Evolutionary conservation across 805 yeast genomes (phyloP), one percentile per base, ranked within the genome.

Genomic region (Blastobotrys parvus): DNA sequence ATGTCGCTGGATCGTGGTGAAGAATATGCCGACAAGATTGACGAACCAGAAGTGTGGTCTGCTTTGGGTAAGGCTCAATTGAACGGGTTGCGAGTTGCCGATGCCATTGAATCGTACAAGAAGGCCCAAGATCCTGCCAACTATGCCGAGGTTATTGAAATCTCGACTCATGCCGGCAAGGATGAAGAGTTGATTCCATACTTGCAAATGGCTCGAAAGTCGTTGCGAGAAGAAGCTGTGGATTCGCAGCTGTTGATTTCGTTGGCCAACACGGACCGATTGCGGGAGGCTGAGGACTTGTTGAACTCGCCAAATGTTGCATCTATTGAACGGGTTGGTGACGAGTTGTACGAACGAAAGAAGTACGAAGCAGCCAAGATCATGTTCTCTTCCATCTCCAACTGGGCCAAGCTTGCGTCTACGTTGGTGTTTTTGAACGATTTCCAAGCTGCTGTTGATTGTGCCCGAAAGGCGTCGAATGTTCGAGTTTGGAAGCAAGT

Each of bases 391-490:
- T 82, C 80, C 50, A 81, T 90, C 46, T 87, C 96, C 33, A 92
- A 90, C 68, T 90, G 94, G 74, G 82, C 96, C 39, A 92, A 89
- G 64, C 76, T 92, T 55, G 97, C 98, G 13, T 83, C 95, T n/a
- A 90, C 97, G 23, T 76, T 89, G 59, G 98, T 92, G 29, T 88
- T 80, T 69, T 71, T 92, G 58, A 80, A 78, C 43, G 97, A 92
- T 62, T 89, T 87, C 64, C 97, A 92, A 68, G 79, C 86, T 44
- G 98, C 98, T 41, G 98, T 92, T 49, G 97, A 92, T 60, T 88
- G 97, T 66, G 98, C 98, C 18, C 83, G 98, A 72, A 92, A 90
- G 68, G 97, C 98, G 2, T 84, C 95, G 29, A 88, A 87, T 64
- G 77, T 82, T 47, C 75, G 74, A 59, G 98, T 92, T 33, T 92